Percentiles rank a stretch among this genome's conserved stretches.
phyloP scores from a whole-genome alignment of 2,329 filamentous ascomycete species.

The Zasmidium citrigriseum region DNA sequence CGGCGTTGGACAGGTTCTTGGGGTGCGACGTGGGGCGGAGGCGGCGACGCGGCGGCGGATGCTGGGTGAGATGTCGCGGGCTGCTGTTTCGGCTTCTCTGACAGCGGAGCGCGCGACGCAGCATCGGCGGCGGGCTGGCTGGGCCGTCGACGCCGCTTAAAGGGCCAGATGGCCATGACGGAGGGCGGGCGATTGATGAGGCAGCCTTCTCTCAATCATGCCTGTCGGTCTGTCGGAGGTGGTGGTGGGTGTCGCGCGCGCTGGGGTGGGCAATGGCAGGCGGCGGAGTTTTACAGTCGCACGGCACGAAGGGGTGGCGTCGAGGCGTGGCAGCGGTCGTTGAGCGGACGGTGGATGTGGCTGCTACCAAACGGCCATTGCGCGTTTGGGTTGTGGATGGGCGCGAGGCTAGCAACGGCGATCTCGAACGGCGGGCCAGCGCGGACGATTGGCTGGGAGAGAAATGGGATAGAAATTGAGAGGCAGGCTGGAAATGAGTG shows the following conservation, averaged over 20 bases:
- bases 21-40: constrained; percentile 2
- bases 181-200: constrained; percentile 2
- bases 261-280: background rate
- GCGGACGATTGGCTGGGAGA: constrained; percentile 11
- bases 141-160: constrained; percentile 64
- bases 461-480: constrained; percentile 5
- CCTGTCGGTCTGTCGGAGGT: constrained; percentile 7
- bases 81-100: constrained; percentile 48
- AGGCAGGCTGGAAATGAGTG: constrained; percentile 14
- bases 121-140: constrained; percentile 9
- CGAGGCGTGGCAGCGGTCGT: background rate
- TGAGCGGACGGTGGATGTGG: background rate
- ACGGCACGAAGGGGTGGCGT: background rate
- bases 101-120: constrained; percentile 45
- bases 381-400: background rate
- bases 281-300: background rate
- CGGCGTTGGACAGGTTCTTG: constrained; percentile 12
- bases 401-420: constrained; percentile 4
- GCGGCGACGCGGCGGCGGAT: constrained; percentile 2
- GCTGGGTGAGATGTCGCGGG: too few species aligned
- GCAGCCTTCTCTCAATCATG: constrained; percentile 11
- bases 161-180: constrained; percentile 80
- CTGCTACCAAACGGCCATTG: constrained; percentile 3
- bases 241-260: background rate
- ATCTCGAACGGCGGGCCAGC: constrained; percentile 1